These are phyloP conservation scores for Isoetes engelmannii DNA, from an alignment of 83 land plant genomes.

Conservation along the genomic window DNA sequence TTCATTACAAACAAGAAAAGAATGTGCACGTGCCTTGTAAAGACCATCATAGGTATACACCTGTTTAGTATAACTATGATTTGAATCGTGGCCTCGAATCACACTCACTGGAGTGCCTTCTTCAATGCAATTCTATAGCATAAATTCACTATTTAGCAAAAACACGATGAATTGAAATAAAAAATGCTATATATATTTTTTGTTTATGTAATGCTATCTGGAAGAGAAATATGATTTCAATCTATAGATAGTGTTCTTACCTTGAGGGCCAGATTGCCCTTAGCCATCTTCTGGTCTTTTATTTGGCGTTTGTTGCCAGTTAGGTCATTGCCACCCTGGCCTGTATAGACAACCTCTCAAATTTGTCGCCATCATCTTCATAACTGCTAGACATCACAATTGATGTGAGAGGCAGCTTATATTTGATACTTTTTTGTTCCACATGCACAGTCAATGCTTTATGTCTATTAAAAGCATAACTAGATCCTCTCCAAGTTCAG, in stretches of 20 bases:
- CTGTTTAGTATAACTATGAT: constrained; percentile 59
- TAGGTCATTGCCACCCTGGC: constrained; percentile 88
- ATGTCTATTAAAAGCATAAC: neutral
- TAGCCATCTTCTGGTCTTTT: constrained; percentile 53
- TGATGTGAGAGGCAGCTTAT: constrained; percentile 53
- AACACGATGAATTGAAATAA: neutral
- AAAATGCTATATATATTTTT: neutral
- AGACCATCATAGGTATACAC: constrained; percentile 97
- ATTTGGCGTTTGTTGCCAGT: constrained; percentile 60
- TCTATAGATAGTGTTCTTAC: constrained; percentile 22
- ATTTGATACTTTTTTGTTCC: constrained; percentile 25
- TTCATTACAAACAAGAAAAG: neutral
- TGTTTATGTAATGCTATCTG: too few relatives aligned
- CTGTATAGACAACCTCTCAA: constrained; percentile 81
- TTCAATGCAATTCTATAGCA: constrained; percentile 61
- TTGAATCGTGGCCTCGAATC: constrained; percentile 63
- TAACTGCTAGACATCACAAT: constrained; percentile 84
- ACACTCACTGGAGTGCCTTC: constrained; percentile 61
- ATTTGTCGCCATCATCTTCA: constrained; percentile 88
- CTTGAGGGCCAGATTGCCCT: constrained; percentile 84
- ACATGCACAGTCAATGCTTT: neutral
- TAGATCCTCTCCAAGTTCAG: neutral
- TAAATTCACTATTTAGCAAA: neutral
- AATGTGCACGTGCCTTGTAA: constrained; percentile 48
- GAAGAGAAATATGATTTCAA: neutral